phyloP scores from a whole-genome alignment of 192 early-diverging fungal species.

The Coemansia asiatica region DNA sequence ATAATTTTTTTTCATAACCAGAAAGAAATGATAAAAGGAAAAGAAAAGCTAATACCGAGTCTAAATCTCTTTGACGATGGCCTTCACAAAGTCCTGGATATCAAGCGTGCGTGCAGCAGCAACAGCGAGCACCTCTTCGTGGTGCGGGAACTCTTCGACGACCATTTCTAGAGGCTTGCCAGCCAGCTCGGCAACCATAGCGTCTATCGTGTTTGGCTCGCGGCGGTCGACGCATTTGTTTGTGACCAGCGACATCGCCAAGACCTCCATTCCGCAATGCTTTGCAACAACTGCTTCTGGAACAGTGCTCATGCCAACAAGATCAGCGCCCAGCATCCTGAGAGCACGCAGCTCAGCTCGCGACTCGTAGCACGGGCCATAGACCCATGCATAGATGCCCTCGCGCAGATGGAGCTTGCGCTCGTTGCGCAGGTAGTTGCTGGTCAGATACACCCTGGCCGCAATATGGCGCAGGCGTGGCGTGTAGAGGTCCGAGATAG shows the following conservation, averaged over 20 bases:
- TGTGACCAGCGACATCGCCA: conserved; percentile 83
- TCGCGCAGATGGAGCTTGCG: conserved; percentile 63
- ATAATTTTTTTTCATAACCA: too few relatives aligned
- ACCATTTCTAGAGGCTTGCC: conserved; percentile 20
- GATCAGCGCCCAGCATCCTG: conserved; percentile 70
- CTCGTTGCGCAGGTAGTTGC: conserved; percentile 39
- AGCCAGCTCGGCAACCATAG: conserved; percentile 36
- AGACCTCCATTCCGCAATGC: conserved; percentile 81
- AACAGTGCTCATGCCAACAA: conserved; percentile 92
- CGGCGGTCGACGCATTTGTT: conserved; percentile 63
- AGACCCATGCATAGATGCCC: conserved; percentile 82
- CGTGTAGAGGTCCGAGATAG: conserved; percentile 84
- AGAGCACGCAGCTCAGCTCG: conserved; percentile 82
- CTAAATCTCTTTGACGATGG: conserved; percentile 26
- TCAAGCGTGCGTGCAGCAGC: conserved; percentile 41
- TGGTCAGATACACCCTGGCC: conserved; percentile 39
- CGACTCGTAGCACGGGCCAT: conserved; percentile 87
- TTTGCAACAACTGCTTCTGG: conserved; percentile 85
- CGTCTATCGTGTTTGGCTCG: conserved; percentile 40
- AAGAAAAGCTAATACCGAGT: too few relatives aligned
- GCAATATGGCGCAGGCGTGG: conserved; percentile 69
- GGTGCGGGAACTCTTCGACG: conserved; percentile 39
- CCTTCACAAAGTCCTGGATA: conserved; percentile 42
- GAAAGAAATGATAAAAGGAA: too few relatives aligned
- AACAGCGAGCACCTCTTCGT: conserved; percentile 49